phyloP scores from a whole-genome alignment of 768 basidiomycete genomes.

The Boletus rubroflammeus region DNA sequence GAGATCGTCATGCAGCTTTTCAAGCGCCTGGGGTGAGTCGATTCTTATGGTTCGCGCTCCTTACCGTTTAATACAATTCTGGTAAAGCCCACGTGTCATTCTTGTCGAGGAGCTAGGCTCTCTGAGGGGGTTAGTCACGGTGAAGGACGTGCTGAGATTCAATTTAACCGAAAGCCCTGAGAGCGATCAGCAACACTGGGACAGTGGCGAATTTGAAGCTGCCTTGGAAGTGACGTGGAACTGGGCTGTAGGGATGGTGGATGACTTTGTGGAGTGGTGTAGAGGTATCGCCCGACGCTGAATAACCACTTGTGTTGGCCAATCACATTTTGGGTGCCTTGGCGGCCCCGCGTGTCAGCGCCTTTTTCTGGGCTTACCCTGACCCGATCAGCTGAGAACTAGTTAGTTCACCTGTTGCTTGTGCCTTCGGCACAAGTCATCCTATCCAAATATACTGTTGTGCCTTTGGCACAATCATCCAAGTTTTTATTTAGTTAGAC shows the following conservation, averaged over 20 bases:
- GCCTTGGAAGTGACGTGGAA: conserved; percentile 60
- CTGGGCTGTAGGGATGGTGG: conserved; percentile 41
- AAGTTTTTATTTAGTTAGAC: no score
- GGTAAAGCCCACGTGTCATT: conserved; percentile 85
- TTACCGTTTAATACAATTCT: not conserved
- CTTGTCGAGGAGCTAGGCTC: conserved; percentile 84
- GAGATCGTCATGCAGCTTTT: conserved; percentile 98
- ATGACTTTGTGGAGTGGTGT: conserved; percentile 31
- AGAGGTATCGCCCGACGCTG: conserved; percentile 21
- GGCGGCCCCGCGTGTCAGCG: no score
- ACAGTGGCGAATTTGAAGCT: conserved; percentile 62
- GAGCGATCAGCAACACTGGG: conserved; percentile 49
- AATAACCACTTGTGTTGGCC: not conserved
- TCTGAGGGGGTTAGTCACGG: conserved; percentile 84
- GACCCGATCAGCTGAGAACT: no score
- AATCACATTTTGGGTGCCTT: not conserved
- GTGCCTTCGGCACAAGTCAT: no score
- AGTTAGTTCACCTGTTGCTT: no score
- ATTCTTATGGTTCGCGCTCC: not conserved
- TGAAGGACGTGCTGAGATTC: conserved; percentile 93
- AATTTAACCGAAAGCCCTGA: conserved; percentile 58
- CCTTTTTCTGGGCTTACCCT: not conserved
- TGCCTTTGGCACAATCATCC: no score
- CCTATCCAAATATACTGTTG: no score
- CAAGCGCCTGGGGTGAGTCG: conserved; percentile 90